Percentiles rank a stretch among this genome's conserved stretches.
Evolutionary conservation across 345 rosid genomes (phyloP).

Genomic region (Acer campestre): DNA sequence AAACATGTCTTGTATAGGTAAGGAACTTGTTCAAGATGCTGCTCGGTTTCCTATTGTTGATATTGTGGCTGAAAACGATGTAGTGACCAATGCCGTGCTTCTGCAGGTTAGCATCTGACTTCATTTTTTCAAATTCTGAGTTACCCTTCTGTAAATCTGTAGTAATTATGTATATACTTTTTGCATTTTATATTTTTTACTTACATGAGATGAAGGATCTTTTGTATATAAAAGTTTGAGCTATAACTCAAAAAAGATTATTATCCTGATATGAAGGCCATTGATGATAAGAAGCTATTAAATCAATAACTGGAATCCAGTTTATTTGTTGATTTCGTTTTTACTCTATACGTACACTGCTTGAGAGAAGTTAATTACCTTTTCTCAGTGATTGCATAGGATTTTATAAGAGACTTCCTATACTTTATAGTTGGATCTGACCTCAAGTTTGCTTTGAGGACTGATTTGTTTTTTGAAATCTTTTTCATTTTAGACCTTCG

Average conservation of each 20-base stretch:
- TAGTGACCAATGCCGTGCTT: conserved; percentile 62
- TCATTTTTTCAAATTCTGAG: background rate
- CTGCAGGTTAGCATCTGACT: conserved; percentile 53
- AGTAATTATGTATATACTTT: background rate
- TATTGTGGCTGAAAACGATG: conserved; percentile 54
- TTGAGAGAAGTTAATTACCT: background rate
- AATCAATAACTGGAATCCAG: background rate
- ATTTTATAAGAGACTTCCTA: background rate
- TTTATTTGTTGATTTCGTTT: background rate
- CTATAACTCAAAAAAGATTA: background rate
- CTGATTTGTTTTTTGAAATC: conserved; percentile 1
- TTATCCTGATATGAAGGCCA: background rate
- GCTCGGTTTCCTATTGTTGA: conserved; percentile 73
- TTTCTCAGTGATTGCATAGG: background rate
- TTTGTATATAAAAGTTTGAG: background rate
- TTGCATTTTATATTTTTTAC: background rate
- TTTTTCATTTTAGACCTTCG: conserved; percentile 61
- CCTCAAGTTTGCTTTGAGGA: conserved; percentile 19
- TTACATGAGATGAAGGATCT: conserved; percentile 1
- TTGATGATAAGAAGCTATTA: background rate
- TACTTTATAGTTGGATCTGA: background rate
- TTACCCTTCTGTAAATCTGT: background rate
- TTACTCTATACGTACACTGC: background rate
- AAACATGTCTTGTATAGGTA: conserved; percentile 84
- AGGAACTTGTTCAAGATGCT: conserved; percentile 73